Evolutionary conservation across 108 stramenopile species (phyloP).

Genomic region (Skeletonema tropicum): DNA sequence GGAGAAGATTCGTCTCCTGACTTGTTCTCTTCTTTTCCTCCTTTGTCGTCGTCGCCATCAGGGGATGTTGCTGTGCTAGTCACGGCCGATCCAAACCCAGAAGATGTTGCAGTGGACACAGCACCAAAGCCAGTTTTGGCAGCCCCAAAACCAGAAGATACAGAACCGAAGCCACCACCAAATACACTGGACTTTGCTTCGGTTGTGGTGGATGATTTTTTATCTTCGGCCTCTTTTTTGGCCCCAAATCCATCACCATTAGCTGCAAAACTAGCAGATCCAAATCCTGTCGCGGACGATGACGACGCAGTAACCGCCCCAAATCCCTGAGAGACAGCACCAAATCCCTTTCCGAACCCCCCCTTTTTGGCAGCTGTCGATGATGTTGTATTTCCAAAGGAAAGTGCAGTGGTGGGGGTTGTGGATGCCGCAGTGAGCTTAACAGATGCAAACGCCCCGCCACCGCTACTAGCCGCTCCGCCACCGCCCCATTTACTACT

Average conservation of each 20-base stretch:
- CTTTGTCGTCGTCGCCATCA: background rate
- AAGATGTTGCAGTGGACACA: background rate
- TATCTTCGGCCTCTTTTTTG: background rate
- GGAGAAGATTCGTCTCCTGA: background rate
- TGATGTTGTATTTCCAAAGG: slow-evolving; percentile 22
- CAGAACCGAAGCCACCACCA: slow-evolving; percentile 36
- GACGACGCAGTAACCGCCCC: slow-evolving; percentile 15
- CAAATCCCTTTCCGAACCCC: slow-evolving; percentile 27
- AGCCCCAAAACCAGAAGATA: slow-evolving; percentile 29
- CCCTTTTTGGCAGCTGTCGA: slow-evolving; percentile 11
- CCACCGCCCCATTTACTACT: slow-evolving; percentile 31
- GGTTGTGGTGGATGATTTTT: background rate
- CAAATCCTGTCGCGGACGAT: slow-evolving; percentile 1
- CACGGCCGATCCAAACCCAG: slow-evolving; percentile 3
- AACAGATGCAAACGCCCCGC: slow-evolving; percentile 24
- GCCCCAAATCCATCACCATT: slow-evolving; percentile 3
- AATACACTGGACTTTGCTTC: slow-evolving; percentile 22
- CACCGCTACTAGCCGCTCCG: background rate
- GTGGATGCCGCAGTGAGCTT: slow-evolving; percentile 13
- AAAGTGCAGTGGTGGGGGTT: slow-evolving; percentile 8
- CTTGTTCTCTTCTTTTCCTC: background rate
- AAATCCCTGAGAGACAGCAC: slow-evolving; percentile 25
- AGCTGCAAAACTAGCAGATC: background rate
- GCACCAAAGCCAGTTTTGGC: slow-evolving; percentile 27
- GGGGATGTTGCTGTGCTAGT: background rate